Conservation (phyloP, 108 stramenopile genomes). For the Cyclostephanos tholiformis region DNA sequence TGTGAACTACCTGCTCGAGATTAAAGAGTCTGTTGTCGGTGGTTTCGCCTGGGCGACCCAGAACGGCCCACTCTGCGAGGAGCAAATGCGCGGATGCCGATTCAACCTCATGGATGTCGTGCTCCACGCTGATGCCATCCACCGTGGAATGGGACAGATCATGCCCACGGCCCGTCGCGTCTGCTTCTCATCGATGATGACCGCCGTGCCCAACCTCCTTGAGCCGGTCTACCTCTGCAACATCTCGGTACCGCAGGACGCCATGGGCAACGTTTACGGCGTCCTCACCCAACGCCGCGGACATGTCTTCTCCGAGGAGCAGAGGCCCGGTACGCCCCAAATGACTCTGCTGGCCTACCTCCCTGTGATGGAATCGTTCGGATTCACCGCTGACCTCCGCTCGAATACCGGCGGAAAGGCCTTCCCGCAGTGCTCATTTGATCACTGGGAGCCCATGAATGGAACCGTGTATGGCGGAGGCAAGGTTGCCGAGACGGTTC, state of each 20-base stretch:
- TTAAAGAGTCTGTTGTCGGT: constrained; percentile 99
- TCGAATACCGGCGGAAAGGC: constrained; percentile 99
- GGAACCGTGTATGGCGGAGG: constrained; percentile 89
- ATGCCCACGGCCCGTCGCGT: constrained; percentile 99
- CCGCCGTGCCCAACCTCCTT: constrained; percentile 90
- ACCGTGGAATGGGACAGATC: constrained; percentile 99
- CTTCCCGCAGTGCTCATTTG: constrained; percentile 99
- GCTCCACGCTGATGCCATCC: constrained; percentile 99
- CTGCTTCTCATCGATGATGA: constrained; percentile 94
- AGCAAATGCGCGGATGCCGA: constrained; percentile 96
- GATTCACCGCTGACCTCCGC: constrained; percentile 98
- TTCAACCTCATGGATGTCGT: constrained; percentile 99
- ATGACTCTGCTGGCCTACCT: constrained; percentile 98
- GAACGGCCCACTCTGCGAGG: constrained; percentile 97
- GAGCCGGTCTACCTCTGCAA: constrained; percentile 99
- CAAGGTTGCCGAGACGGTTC: constrained; percentile 90
- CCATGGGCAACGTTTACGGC: constrained; percentile 99
- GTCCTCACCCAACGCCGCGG: constrained; percentile 99
- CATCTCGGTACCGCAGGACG: constrained; percentile 98
- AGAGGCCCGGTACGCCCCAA: constrained; percentile 96
- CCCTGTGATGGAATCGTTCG: constrained; percentile 99
- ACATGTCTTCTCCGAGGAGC: constrained; percentile 98
- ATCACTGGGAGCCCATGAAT: constrained; percentile 98
- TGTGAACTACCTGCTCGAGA: constrained; percentile 99
- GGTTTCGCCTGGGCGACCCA: constrained; percentile 99